Evolutionary conservation across 148 eudicot genomes (phyloP).

Genomic region (Mesembryanthemum crystallinum): DNA sequence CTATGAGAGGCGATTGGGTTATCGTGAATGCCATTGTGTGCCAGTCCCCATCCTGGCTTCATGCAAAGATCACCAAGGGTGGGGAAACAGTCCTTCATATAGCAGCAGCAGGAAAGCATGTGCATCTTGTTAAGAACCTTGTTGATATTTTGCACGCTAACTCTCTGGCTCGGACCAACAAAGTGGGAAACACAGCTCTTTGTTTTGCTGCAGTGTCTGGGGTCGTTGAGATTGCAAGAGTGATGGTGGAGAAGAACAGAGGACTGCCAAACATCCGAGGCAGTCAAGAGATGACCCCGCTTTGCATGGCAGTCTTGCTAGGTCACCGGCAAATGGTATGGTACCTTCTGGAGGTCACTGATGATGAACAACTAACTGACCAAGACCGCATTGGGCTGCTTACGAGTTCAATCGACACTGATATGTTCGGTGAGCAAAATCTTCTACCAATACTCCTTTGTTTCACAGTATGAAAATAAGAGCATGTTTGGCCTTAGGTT

Average conservation of each 20-base stretch:
- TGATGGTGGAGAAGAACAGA: slow-evolving; percentile 14
- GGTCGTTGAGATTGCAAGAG: slow-evolving; percentile 22
- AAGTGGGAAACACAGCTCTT: slow-evolving; percentile 20
- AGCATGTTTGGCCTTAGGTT: no score
- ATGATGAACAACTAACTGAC: background rate
- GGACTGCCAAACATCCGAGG: slow-evolving; percentile 24
- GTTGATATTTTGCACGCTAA: background rate
- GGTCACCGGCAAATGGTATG: slow-evolving; percentile 25
- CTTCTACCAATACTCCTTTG: background rate
- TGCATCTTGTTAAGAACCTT: slow-evolving; percentile 5
- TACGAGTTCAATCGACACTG: slow-evolving; percentile 17
- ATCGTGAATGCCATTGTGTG: background rate
- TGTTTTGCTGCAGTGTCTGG: slow-evolving; percentile 30
- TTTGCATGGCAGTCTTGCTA: slow-evolving; percentile 24
- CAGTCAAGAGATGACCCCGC: slow-evolving; percentile 26
- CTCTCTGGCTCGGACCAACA: slow-evolving; percentile 10
- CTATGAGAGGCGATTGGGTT: slow-evolving; percentile 14
- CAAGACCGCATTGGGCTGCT: slow-evolving; percentile 20
- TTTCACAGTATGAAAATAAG: background rate
- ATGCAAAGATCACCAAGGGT: slow-evolving; percentile 11
- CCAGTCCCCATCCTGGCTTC: slow-evolving; percentile 10
- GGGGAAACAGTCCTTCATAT: slow-evolving; percentile 27
- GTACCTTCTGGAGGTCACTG: slow-evolving; percentile 18
- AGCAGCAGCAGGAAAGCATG: slow-evolving; percentile 26
- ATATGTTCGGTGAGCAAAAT: slow-evolving; percentile 16